Percentiles rank a stretch among this genome's conserved stretches.
phyloP scores from a whole-genome alignment of 1,284 basidiomycete genomes.

The Amylostereum areolatum region DNA sequence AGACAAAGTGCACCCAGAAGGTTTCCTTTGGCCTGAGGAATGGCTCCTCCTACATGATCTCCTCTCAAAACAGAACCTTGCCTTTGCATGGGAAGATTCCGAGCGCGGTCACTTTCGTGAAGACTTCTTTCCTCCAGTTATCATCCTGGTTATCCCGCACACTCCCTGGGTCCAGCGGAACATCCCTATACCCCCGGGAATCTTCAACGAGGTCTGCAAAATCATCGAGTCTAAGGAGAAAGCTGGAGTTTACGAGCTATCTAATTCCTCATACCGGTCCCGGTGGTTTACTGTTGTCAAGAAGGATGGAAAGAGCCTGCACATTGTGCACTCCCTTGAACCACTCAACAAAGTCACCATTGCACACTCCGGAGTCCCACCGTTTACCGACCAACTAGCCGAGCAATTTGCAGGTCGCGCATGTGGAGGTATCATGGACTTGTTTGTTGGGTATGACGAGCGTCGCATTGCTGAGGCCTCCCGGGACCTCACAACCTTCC shows the following conservation, averaged over 20 bases:
- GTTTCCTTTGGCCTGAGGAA: constrained; percentile 27
- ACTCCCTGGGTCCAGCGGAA: constrained; percentile 22
- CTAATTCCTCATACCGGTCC: constrained; percentile 26
- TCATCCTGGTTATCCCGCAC: constrained; percentile 20
- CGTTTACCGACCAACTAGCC: constrained; percentile 23
- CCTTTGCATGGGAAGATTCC: constrained; percentile 25
- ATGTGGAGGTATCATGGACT: constrained; percentile 24
- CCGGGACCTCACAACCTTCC: constrained; percentile 16
- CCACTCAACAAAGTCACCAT: constrained; percentile 27
- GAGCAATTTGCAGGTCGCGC: constrained; percentile 24
- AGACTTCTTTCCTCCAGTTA: constrained; percentile 18
- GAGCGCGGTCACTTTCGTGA: constrained; percentile 20
- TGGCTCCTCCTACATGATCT: constrained; percentile 25
- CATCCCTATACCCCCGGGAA: constrained; percentile 23
- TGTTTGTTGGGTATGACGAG: constrained; percentile 18
- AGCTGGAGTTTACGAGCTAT: constrained; percentile 28
- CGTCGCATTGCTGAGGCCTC: constrained; percentile 14
- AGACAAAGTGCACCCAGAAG: constrained; percentile 2
- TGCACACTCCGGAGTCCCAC: constrained; percentile 24
- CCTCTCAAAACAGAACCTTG: constrained; percentile 22
- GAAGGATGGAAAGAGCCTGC: constrained; percentile 10
- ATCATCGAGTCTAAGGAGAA: constrained; percentile 26
- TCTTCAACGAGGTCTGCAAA: constrained; percentile 23
- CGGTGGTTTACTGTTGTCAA: constrained; percentile 15
- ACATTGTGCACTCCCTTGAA: constrained; percentile 5